These are phyloP conservation scores for Corniculantispora saksenae DNA, from an alignment of 2,329 filamentous ascomycete genomes.

Conservation along the genomic window DNA sequence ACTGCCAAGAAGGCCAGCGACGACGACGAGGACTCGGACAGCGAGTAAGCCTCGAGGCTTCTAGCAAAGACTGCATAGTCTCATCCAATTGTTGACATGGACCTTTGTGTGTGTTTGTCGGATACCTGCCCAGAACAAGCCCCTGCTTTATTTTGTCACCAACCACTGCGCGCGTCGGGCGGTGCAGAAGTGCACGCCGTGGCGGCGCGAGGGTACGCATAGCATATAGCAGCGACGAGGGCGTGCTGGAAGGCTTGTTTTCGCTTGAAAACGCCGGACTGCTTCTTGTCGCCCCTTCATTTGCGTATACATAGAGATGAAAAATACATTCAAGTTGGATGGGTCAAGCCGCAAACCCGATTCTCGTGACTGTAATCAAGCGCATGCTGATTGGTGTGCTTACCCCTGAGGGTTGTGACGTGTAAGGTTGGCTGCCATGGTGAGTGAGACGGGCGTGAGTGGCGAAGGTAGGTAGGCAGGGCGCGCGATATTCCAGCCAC, in stretches of 20 bases:
- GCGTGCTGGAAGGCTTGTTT: background rate
- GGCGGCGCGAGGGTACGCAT: conserved; percentile 11
- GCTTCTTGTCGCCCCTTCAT: background rate
- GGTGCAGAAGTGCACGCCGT: conserved; percentile 10
- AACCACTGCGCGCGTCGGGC: background rate
- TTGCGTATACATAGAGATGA: conserved; percentile 13
- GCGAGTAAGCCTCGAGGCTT: conserved; percentile 13
- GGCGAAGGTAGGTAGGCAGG: conserved; percentile 10
- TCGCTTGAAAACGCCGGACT: background rate
- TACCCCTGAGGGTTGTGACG: conserved; percentile 17
- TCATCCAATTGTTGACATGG: conserved; percentile 3
- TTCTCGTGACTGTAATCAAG: background rate
- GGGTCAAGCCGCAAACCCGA: background rate
- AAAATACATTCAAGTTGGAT: conserved; percentile 13
- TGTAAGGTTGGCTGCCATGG: background rate
- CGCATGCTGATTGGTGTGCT: background rate
- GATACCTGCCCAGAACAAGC: background rate
- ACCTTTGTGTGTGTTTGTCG: background rate
- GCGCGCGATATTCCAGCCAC: conserved; percentile 6
- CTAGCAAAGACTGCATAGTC: background rate
- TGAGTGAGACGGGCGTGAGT: conserved; percentile 12
- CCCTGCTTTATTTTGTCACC: background rate
- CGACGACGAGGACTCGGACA: conserved; percentile 39
- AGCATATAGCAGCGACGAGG: conserved; percentile 5
- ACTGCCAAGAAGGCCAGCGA: conserved; percentile 47